Percentiles rank a stretch among this genome's conserved stretches.
Evolutionary conservation across 2,329 filamentous ascomycete species (phyloP).

Genomic region (Sordariomycetes sp.): DNA sequence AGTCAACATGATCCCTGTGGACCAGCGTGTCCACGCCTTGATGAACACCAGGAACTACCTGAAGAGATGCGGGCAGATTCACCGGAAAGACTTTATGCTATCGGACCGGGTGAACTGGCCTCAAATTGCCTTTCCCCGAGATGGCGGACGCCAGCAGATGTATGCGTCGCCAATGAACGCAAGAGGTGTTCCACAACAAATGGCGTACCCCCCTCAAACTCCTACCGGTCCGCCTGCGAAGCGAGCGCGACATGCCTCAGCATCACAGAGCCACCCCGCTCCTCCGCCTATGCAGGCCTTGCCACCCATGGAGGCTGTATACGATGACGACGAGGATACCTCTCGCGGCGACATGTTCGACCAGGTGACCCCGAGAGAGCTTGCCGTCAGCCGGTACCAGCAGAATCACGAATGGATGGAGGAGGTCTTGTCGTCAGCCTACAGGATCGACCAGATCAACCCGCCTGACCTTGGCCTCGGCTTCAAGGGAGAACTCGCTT

Average conservation of each 20-base stretch:
- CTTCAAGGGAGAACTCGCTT: conserved; percentile 69
- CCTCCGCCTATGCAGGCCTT: conserved; percentile 16
- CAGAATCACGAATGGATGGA: conserved; percentile 99
- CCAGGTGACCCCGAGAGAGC: conserved; percentile 76
- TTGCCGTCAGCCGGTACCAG: conserved; percentile 76
- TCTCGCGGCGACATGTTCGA: conserved; percentile 84
- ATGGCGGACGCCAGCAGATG: conserved; percentile 38
- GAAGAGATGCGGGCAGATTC: conserved; percentile 68
- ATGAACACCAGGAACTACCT: conserved; percentile 54
- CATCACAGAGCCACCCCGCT: conserved; percentile 17
- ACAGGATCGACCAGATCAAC: conserved; percentile 72
- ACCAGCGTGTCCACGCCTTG: conserved; percentile 47
- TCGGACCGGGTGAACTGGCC: conserved; percentile 87
- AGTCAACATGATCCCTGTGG: conserved; percentile 52
- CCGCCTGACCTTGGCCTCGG: conserved; percentile 83
- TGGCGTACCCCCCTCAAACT: conserved; percentile 50
- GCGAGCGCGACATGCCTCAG: conserved; percentile 34
- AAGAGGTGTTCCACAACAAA: conserved; percentile 43
- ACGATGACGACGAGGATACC: conserved; percentile 86
- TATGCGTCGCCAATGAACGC: conserved; percentile 31
- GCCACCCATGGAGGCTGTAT: conserved; percentile 32
- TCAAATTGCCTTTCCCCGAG: conserved; percentile 59
- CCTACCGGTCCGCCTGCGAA: conserved; percentile 43
- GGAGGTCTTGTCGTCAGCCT: conserved; percentile 85
- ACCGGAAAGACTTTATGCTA: conserved; percentile 90